A percentile compares a stretch with the other conserved stretches of the same genome.
Evolutionary conservation across 2,329 filamentous ascomycete genomes (phyloP).

Genomic region (Emmonsiellopsis sp.): DNA sequence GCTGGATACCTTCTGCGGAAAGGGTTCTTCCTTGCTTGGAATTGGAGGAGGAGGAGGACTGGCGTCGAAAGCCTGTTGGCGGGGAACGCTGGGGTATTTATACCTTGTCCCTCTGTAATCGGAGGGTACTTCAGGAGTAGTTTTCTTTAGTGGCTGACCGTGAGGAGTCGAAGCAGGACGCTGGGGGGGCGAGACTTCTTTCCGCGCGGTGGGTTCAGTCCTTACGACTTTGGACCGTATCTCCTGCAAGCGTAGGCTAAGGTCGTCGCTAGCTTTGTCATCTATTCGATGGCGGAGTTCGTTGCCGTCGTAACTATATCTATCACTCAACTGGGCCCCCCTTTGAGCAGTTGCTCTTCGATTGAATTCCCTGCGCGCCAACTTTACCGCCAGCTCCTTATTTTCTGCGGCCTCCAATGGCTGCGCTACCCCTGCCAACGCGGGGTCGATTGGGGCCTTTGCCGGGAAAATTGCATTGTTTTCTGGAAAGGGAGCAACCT

Average conservation of each 20-base stretch:
- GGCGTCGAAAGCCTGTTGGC: conserved; percentile 22
- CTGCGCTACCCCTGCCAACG: conserved; percentile 48
- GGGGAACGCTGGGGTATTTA: conserved; percentile 37
- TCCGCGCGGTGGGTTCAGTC: neutral
- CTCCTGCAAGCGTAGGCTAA: conserved; percentile 16
- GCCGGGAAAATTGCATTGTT: conserved; percentile 5
- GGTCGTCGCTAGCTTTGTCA: conserved; percentile 3
- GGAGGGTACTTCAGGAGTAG: conserved; percentile 6
- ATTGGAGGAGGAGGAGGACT: conserved; percentile 16
- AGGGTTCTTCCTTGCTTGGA: conserved; percentile 20
- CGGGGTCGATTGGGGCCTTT: conserved; percentile 42
- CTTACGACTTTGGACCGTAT: conserved; percentile 16
- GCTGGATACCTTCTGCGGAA: conserved; percentile 3
- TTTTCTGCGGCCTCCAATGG: conserved; percentile 63
- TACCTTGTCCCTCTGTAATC: conserved; percentile 21
- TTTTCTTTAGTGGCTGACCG: neutral
- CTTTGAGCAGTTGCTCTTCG: conserved; percentile 53
- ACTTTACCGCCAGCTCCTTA: conserved; percentile 64
- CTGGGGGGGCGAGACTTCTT: neutral
- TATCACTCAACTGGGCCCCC: neutral
- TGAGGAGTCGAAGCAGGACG: neutral
- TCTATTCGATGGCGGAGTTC: neutral
- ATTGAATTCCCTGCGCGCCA: conserved; percentile 64
- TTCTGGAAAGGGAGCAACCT: conserved; percentile 16
- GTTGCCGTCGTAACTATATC: neutral